Conservation (phyloP, 2,329 filamentous ascomycete species). For the Coniochaeta pulveracea region DNA sequence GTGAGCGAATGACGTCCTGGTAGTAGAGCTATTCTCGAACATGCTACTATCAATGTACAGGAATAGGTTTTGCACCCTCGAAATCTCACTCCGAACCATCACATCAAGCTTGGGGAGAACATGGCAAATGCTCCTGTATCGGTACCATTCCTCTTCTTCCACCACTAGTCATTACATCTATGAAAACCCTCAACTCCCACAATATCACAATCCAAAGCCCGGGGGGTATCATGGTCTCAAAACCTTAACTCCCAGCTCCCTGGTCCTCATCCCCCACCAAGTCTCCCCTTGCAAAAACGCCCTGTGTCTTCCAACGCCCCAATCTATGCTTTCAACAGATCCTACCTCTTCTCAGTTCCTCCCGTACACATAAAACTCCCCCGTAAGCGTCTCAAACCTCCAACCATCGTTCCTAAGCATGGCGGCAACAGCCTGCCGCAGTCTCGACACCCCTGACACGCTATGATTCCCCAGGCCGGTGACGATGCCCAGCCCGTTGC, state of each 20-base stretch:
- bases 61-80: too few relatives aligned
- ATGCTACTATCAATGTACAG: too few relatives aligned
- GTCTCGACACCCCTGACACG: conserved; percentile 55
- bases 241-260: conserved; percentile 1
- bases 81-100: too few relatives aligned
- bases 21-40: too few relatives aligned
- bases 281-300: not conserved
- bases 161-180: too few relatives aligned
- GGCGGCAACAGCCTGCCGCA: conserved; percentile 71
- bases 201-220: too few relatives aligned
- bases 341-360: conserved; percentile 7
- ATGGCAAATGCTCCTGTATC: too few relatives aligned
- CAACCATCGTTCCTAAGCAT: conserved; percentile 70
- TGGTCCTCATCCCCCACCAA: not conserved
- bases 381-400: conserved; percentile 64
- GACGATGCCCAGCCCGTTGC: conserved; percentile 54
- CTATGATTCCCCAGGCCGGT: conserved; percentile 76
- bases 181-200: too few relatives aligned
- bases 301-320: not conserved
- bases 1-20: too few relatives aligned
- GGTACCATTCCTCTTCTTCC: too few relatives aligned
- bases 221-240: conserved; percentile 1
- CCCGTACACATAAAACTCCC: conserved; percentile 62
- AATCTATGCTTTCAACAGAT: too few relatives aligned
- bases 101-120: too few relatives aligned